Conservation (phyloP, 2,329 filamentous ascomycete species). For the Colletotrichum higginsianum region DNA sequence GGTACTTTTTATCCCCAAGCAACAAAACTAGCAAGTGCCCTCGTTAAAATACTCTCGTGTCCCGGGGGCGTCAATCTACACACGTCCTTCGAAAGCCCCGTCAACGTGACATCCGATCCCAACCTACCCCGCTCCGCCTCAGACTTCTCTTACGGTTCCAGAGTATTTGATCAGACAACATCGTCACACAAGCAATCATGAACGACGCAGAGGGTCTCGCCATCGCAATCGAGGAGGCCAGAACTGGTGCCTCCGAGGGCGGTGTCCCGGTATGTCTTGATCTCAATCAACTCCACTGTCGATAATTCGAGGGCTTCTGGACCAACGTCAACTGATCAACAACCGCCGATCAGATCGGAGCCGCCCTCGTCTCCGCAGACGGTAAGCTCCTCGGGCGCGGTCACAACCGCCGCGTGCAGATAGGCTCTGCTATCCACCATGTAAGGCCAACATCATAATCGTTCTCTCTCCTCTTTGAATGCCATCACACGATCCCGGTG, state of each 20-base stretch:
- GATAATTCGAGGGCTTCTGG: background rate
- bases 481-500: too few species aligned
- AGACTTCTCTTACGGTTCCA: background rate
- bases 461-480: too few species aligned
- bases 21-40: slow-evolving; percentile 12
- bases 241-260: slow-evolving; percentile 33
- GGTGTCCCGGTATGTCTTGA: slow-evolving; percentile 32
- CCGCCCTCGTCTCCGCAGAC: slow-evolving; percentile 75
- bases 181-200: slow-evolving; percentile 13
- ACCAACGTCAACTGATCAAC: background rate
- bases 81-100: background rate
- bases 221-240: slow-evolving; percentile 42
- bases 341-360: slow-evolving; percentile 56
- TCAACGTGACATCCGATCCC: background rate
- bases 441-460: slow-evolving; percentile 57
- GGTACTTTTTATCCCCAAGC: background rate
- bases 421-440: slow-evolving; percentile 79
- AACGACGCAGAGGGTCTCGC: slow-evolving; percentile 39
- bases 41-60: background rate
- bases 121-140: too few species aligned
- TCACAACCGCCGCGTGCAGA: slow-evolving; percentile 84
- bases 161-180: background rate
- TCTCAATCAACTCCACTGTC: background rate
- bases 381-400: slow-evolving; percentile 80
- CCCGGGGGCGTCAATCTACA: background rate